Conservation (phyloP, 2,329 filamentous ascomycete genomes). For the Sporothrix humicola region DNA sequence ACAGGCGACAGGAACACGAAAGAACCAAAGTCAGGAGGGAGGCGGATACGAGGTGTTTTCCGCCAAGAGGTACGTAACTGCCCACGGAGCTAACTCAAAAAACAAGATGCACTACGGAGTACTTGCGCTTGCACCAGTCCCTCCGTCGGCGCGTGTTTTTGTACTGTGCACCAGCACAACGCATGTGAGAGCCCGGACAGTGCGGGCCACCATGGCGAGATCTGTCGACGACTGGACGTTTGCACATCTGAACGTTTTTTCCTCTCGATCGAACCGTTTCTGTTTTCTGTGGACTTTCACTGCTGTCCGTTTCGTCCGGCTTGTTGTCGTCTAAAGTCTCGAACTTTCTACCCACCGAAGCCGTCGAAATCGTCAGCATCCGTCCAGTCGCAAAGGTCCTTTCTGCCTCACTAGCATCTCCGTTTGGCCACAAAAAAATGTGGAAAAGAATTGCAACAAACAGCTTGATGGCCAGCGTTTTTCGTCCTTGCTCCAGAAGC, state of each 20-base stretch:
- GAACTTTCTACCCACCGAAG: slow-evolving; percentile 1
- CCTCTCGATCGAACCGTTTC: neutral
- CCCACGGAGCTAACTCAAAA: slow-evolving; percentile 26
- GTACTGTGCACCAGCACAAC: slow-evolving; percentile 24
- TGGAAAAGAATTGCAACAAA: too few relatives aligned
- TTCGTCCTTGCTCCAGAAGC: neutral
- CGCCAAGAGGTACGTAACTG: slow-evolving; percentile 30
- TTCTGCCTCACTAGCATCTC: neutral
- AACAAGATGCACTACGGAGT: slow-evolving; percentile 15
- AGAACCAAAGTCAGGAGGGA: slow-evolving; percentile 27
- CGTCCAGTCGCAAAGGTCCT: slow-evolving; percentile 1
- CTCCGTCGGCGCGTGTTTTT: neutral
- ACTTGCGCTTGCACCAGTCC: neutral
- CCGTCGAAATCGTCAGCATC: neutral
- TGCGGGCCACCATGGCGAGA: slow-evolving; percentile 24
- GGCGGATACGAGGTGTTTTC: slow-evolving; percentile 32
- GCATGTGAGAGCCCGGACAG: slow-evolving; percentile 18
- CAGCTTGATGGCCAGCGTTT: too few relatives aligned
- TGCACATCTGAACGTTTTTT: neutral
- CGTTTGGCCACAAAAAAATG: neutral
- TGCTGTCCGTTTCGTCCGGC: neutral
- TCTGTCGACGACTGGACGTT: neutral
- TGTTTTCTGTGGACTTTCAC: neutral
- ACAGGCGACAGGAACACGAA: slow-evolving; percentile 8
- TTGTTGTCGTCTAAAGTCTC: slow-evolving; percentile 5